Percentiles rank a stretch among this genome's conserved stretches.
Conservation (phyloP, 2,329 filamentous ascomycete species). For the Talaromyces sp. region DNA sequence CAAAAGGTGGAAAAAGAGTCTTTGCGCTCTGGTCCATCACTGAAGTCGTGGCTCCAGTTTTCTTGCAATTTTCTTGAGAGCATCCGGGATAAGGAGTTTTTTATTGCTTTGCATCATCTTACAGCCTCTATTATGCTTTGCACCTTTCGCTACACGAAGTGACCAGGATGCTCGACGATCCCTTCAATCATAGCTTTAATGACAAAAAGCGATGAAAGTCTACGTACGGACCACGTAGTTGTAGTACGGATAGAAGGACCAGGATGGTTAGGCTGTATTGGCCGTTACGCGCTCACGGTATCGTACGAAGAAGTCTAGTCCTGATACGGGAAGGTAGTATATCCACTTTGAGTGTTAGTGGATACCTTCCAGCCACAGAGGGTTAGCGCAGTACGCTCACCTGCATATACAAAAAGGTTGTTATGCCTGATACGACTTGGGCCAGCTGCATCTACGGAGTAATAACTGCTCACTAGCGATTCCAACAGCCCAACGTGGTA, state of each 20-base stretch:
- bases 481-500: slow-evolving; percentile 2
- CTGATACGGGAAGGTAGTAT: not conserved
- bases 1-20: not conserved
- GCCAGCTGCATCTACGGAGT: not conserved
- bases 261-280: not conserved
- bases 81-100: not conserved
- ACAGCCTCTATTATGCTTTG: not conserved
- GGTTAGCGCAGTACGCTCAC: not conserved
- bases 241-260: not conserved
- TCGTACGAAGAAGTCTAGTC: not conserved
- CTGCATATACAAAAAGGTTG: not conserved
- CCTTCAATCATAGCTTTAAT: not conserved
- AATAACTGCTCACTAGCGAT: not conserved
- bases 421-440: not conserved
- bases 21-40: not conserved
- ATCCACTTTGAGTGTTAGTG: not conserved
- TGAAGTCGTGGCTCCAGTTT: not conserved
- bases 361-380: not conserved
- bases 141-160: not conserved
- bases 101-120: slow-evolving; percentile 4
- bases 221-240: slow-evolving; percentile 2
- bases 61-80: not conserved
- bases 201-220: not conserved
- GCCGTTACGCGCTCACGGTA: not conserved
- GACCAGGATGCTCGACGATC: not conserved